These are phyloP conservation scores for Cryphonectria naterciae DNA, from an alignment of 2,329 filamentous ascomycete genomes.

Conservation along the genomic window DNA sequence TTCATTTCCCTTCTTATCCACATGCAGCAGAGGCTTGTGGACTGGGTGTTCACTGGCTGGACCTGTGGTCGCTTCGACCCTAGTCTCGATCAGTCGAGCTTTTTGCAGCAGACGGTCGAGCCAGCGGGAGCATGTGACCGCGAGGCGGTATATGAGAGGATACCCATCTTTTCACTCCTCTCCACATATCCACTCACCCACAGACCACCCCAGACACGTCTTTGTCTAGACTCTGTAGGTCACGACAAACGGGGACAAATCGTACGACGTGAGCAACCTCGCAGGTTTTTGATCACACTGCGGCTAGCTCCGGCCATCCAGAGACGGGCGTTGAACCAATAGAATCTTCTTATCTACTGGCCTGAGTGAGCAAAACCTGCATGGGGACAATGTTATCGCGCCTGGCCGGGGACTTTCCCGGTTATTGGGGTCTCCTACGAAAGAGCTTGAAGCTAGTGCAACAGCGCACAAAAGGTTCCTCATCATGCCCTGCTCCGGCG, in stretches of 20 bases:
- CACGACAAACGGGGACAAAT: neutral
- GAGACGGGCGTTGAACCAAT: neutral
- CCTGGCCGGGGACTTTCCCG: neutral
- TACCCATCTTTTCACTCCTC: neutral
- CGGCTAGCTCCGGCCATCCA: neutral
- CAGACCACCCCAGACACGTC: neutral
- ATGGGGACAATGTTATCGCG: neutral
- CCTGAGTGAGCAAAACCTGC: neutral
- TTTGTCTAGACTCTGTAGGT: neutral
- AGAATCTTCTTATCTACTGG: neutral
- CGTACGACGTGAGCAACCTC: neutral
- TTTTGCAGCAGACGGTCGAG: neutral
- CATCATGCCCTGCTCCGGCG: neutral
- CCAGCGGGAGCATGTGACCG: neutral
- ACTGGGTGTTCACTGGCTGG: neutral
- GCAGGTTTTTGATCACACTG: neutral
- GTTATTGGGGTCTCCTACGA: neutral
- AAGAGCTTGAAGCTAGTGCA: neutral
- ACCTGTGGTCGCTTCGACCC: neutral
- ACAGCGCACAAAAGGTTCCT: neutral
- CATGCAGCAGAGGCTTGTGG: neutral
- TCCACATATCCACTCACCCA: neutral
- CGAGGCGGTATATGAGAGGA: neutral
- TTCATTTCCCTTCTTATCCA: neutral
- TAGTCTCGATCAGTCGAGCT: neutral